Conservation (phyloP, 176 grass and related monocot genomes). For the Carex pumila region DNA sequence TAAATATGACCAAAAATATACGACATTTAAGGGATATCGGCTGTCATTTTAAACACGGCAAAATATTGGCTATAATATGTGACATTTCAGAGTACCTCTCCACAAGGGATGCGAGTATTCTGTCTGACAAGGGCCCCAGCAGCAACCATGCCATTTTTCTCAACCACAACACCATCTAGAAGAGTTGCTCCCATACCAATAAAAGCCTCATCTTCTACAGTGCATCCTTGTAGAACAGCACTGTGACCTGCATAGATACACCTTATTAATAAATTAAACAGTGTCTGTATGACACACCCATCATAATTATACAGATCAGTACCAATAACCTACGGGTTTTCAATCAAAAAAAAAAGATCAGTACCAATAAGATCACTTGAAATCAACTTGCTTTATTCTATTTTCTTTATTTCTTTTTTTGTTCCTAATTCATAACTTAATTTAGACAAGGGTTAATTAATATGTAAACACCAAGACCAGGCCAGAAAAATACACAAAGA, state of each 20-base stretch:
- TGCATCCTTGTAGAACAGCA: slow-evolving; percentile 92
- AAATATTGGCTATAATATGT: background rate
- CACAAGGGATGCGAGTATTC: slow-evolving; percentile 76
- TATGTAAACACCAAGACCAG: background rate
- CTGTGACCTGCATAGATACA: slow-evolving; percentile 59
- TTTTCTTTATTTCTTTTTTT: background rate
- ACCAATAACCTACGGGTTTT: no score
- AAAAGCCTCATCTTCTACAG: slow-evolving; percentile 95
- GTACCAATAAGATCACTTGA: background rate
- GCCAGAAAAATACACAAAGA: background rate
- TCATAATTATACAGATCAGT: background rate
- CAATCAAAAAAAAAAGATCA: no score
- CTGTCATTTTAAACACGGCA: background rate
- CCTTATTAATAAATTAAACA: slow-evolving; percentile 16
- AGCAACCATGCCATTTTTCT: slow-evolving; percentile 95
- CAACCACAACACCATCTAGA: slow-evolving; percentile 80
- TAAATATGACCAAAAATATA: background rate
- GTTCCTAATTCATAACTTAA: background rate
- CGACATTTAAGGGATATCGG: background rate
- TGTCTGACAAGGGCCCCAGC: slow-evolving; percentile 88
- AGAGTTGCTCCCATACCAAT: slow-evolving; percentile 81
- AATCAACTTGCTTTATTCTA: background rate
- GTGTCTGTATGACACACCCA: background rate
- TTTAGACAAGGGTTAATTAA: background rate
- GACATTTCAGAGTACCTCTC: slow-evolving; percentile 43